Percentiles rank a stretch among this genome's conserved stretches.
phyloP scores from a whole-genome alignment of 306 rosid species.

The Vigna reflexopilosa region DNA sequence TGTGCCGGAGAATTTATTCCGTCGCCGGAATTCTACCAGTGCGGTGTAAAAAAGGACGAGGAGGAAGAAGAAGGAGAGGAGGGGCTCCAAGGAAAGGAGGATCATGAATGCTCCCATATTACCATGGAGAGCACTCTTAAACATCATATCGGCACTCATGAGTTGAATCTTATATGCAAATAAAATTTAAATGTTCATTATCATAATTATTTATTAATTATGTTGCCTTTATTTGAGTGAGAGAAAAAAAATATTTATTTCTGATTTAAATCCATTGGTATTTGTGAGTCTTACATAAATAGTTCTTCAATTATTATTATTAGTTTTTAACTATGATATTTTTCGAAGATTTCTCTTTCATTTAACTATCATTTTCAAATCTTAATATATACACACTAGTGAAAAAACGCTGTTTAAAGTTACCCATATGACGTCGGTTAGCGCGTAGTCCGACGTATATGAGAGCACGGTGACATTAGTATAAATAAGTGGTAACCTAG shows the following conservation, averaged over 20 bases:
- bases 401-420: too few species aligned
- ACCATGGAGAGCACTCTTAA: slow-evolving; percentile 13
- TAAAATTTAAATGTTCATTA: slow-evolving; percentile 19
- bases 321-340: too few species aligned
- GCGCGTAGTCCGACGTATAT: too few species aligned
- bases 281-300: too few species aligned
- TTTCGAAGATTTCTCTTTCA: too few species aligned
- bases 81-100: slow-evolving; percentile 44
- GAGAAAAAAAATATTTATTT: neutral
- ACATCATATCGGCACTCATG: neutral
- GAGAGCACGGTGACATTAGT: too few species aligned
- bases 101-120: slow-evolving; percentile 51
- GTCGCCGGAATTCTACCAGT: slow-evolving; percentile 47
- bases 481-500: too few species aligned
- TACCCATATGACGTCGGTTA: too few species aligned
- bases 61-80: slow-evolving; percentile 46
- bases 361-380: too few species aligned
- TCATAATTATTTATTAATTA: neutral
- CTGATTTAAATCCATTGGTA: neutral
- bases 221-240: neutral
- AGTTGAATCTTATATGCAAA: slow-evolving; percentile 40
- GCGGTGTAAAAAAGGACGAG: slow-evolving; percentile 44
- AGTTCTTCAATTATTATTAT: too few species aligned
- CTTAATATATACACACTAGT: too few species aligned
- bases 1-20: slow-evolving; percentile 15